Conservation (phyloP, 2,329 filamentous ascomycete genomes). For the Colletotrichum tanaceti region DNA sequence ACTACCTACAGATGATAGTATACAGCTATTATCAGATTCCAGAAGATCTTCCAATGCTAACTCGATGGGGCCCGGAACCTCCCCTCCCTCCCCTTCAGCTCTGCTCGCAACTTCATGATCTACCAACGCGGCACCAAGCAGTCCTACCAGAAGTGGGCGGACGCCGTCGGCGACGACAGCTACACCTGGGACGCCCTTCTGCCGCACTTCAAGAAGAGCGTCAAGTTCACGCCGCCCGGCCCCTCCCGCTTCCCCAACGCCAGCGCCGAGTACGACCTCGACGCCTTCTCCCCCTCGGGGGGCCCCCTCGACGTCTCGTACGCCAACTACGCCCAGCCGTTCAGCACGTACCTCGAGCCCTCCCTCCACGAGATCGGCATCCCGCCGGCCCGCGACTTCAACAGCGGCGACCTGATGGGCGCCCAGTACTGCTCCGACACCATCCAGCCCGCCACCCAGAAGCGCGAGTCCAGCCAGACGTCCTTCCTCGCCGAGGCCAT, state of each 20-base stretch:
- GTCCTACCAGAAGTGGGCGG: slow-evolving; percentile 49
- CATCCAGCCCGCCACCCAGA: slow-evolving; percentile 45
- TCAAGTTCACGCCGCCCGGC: slow-evolving; percentile 48
- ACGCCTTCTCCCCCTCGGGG: slow-evolving; percentile 44
- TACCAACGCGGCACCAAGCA: slow-evolving; percentile 45
- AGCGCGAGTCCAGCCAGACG: slow-evolving; percentile 51
- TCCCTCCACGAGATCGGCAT: slow-evolving; percentile 57
- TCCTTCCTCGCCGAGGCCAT: slow-evolving; percentile 49
- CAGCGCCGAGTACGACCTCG: slow-evolving; percentile 45
- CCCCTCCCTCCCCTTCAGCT: slow-evolving; percentile 20
- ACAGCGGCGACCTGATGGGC: slow-evolving; percentile 55
- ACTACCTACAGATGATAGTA: no score
- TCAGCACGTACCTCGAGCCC: slow-evolving; percentile 42
- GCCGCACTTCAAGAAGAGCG: slow-evolving; percentile 49
- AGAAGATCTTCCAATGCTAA: no score
- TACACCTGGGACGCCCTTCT: slow-evolving; percentile 48
- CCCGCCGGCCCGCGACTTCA: slow-evolving; percentile 50
- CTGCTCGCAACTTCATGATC: slow-evolving; percentile 47
- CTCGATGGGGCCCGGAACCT: no score
- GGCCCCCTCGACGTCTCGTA: slow-evolving; percentile 46
- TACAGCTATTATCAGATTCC: no score
- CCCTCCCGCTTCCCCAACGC: slow-evolving; percentile 36
- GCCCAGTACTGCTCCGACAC: slow-evolving; percentile 45
- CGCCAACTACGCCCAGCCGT: slow-evolving; percentile 45
- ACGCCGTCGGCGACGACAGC: slow-evolving; percentile 47